Percentiles rank a stretch among this genome's conserved stretches.
Evolutionary conservation across 1,284 basidiomycete species (phyloP).

Genomic region (Schizopora paradoxa): DNA sequence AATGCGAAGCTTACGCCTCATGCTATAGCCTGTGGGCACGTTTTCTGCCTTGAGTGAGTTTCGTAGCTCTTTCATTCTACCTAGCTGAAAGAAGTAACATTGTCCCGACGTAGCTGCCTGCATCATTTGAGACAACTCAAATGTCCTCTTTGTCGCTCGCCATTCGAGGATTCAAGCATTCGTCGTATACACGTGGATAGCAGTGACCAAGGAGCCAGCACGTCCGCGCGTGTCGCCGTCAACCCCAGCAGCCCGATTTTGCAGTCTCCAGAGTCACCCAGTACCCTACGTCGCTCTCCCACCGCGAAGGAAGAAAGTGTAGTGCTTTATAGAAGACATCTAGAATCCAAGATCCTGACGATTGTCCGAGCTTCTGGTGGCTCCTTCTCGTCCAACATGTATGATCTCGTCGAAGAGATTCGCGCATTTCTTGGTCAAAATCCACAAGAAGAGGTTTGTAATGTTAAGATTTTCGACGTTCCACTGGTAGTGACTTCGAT

Average conservation of each 20-base stretch:
- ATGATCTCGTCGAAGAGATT: conserved; percentile 14
- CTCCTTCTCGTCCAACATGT: no score
- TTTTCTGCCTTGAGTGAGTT: conserved; percentile 31
- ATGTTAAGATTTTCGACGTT: conserved; percentile 1
- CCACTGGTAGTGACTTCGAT: background rate
- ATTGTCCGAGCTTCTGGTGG: no score
- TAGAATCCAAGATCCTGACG: no score
- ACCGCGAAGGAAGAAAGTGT: no score
- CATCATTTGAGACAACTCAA: conserved; percentile 9
- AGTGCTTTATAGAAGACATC: no score
- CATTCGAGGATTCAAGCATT: conserved; percentile 12
- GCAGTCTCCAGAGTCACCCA: no score
- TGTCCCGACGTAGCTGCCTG: background rate
- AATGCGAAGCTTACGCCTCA: conserved; percentile 32
- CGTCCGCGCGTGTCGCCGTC: no score
- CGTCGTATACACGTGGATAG: conserved; percentile 15
- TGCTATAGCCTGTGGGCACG: conserved; percentile 41
- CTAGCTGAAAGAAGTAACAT: no score
- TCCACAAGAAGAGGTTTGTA: conserved; percentile 9
- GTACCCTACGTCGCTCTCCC: no score
- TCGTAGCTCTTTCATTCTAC: background rate
- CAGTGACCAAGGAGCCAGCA: conserved; percentile 4
- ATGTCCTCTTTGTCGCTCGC: conserved; percentile 14
- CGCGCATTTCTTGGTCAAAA: conserved; percentile 9
- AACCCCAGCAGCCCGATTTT: no score